Conservation (phyloP, 345 rosid species). For the Populus davidiana region DNA sequence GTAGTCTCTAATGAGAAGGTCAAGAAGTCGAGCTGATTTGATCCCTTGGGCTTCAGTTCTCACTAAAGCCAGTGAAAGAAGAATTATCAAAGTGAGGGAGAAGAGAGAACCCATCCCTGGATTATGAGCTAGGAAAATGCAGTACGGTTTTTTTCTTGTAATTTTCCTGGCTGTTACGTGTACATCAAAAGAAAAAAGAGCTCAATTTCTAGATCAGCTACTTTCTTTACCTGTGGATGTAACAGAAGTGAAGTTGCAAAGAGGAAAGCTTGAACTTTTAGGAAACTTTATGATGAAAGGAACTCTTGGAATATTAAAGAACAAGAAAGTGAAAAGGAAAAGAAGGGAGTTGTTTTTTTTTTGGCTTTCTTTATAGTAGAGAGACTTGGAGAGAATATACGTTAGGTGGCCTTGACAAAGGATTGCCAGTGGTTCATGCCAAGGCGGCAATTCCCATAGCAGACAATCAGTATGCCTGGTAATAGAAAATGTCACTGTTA, state of each 20-base stretch:
- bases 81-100: slow-evolving; percentile 20
- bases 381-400: not conserved
- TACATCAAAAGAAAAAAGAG: not conserved
- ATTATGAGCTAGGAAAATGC: not conserved
- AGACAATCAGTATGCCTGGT: not conserved
- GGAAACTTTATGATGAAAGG: slow-evolving; percentile 12
- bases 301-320: slow-evolving; percentile 35
- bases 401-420: not conserved
- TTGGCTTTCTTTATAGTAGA: not conserved
- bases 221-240: slow-evolving; percentile 5
- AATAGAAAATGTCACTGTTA: not conserved
- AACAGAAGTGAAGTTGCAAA: slow-evolving; percentile 24
- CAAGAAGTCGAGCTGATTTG: slow-evolving; percentile 55
- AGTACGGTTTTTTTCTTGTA: slow-evolving; percentile 1
- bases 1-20: slow-evolving; percentile 75
- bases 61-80: slow-evolving; percentile 21
- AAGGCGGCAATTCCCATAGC: not conserved
- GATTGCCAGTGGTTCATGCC: not conserved
- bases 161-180: not conserved
- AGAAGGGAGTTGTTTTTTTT: not conserved
- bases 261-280: slow-evolving; percentile 25
- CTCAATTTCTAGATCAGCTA: slow-evolving; percentile 14
- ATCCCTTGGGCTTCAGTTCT: slow-evolving; percentile 42
- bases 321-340: slow-evolving; percentile 25
- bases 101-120: slow-evolving; percentile 41